Evolutionary conservation across 2,329 filamentous ascomycete species (phyloP).

Genomic region (Xylariaceae sp.): DNA sequence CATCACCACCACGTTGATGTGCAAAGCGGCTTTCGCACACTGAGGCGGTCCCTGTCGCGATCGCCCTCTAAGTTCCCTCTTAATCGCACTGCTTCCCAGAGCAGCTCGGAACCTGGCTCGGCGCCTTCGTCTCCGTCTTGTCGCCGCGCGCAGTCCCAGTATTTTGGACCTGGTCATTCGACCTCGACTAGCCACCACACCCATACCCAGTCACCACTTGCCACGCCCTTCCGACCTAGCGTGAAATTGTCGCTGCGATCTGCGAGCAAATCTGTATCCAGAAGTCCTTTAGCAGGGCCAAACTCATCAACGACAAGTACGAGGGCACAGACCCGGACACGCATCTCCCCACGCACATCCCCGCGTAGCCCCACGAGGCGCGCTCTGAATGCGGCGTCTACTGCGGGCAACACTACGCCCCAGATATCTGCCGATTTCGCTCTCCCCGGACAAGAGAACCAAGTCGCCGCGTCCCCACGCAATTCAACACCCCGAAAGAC

Average conservation of each 20-base stretch:
- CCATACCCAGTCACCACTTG: constrained; percentile 44
- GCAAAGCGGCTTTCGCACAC: constrained; percentile 67
- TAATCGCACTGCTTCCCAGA: constrained; percentile 41
- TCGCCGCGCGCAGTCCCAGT: constrained; percentile 40
- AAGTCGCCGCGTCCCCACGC: constrained; percentile 27
- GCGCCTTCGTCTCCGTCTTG: constrained; percentile 44
- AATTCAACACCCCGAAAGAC: constrained; percentile 40
- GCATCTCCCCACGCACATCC: constrained; percentile 66
- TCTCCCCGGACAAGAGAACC: constrained; percentile 41
- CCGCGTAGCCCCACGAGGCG: constrained; percentile 73
- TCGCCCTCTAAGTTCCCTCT: constrained; percentile 89
- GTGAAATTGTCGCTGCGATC: constrained; percentile 62
- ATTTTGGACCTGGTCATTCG: constrained; percentile 38
- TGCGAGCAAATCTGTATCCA: constrained; percentile 55
- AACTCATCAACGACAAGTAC: constrained; percentile 42
- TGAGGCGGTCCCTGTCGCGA: constrained; percentile 81
- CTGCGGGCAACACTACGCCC: constrained; percentile 63
- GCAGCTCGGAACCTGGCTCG: constrained; percentile 41
- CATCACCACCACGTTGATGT: constrained; percentile 81
- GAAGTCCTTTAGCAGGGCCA: constrained; percentile 30
- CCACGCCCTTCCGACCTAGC: constrained; percentile 61
- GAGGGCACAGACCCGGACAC: constrained; percentile 53
- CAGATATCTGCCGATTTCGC: constrained; percentile 34
- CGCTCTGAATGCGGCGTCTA: constrained; percentile 63
- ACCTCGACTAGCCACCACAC: constrained; percentile 33